phyloP scores from a whole-genome alignment of 495 filamentous ascomycete genomes.

The Paragyromitra xinjiangensis region DNA sequence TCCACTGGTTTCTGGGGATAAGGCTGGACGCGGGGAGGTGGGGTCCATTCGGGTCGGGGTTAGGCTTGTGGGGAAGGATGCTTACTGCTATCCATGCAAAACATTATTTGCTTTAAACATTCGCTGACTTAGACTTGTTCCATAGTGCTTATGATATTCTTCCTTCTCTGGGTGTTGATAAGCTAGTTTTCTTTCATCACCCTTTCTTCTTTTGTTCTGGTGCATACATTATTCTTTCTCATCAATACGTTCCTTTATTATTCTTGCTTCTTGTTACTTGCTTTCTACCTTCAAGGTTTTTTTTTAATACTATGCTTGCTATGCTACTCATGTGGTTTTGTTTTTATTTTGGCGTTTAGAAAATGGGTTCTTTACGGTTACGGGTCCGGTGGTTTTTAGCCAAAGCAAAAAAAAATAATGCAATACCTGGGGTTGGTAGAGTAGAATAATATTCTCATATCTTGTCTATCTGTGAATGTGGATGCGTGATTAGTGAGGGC shows the following conservation, averaged over 20 bases:
- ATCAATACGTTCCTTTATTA: conserved; percentile 1
- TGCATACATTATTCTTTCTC: conserved; percentile 33
- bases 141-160: conserved; percentile 66
- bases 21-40: neutral
- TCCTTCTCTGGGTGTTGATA: conserved; percentile 62
- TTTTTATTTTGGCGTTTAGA: conserved; percentile 43
- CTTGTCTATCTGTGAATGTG: neutral
- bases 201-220: conserved; percentile 5
- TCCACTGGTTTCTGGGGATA: conserved; percentile 10
- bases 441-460: conserved; percentile 23
- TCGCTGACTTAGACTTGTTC: conserved; percentile 13
- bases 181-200: conserved; percentile 26
- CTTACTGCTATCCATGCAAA: neutral
- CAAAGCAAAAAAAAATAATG: conserved; percentile 15
- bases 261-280: conserved; percentile 16
- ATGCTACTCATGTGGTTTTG: conserved; percentile 27
- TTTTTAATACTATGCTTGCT: conserved; percentile 23
- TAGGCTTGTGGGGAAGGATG: conserved; percentile 7
- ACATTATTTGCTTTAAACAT: conserved; percentile 2
- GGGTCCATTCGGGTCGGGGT: conserved; percentile 20
- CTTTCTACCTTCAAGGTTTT: neutral
- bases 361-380: conserved; percentile 28
- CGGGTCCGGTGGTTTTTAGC: conserved; percentile 24
- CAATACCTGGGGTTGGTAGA: conserved; percentile 19
- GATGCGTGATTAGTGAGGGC: neutral